These are phyloP conservation scores for Epichloe bromicola DNA, from an alignment of 2,329 filamentous ascomycete species.

Conservation along the genomic window DNA sequence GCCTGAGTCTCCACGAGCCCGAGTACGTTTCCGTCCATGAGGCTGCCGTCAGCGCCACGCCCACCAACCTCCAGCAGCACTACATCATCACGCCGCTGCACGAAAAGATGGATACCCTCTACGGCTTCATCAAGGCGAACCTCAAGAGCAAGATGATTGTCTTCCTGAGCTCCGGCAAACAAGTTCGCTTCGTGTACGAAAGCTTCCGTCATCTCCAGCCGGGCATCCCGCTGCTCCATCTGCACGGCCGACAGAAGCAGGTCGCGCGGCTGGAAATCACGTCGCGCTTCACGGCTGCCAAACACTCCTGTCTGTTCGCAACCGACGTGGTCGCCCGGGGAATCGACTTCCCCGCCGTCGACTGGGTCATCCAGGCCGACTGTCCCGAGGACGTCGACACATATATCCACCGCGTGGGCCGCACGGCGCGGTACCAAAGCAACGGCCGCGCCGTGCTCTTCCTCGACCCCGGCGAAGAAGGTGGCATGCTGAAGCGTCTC, in stretches of 20 bases:
- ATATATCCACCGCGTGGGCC: conserved; percentile 90
- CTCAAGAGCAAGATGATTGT: conserved; percentile 91
- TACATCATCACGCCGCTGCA: conserved; percentile 77
- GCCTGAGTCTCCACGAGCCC: conserved; percentile 76
- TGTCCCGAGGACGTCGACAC: conserved; percentile 94
- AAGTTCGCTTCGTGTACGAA: conserved; percentile 93
- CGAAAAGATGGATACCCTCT: conserved; percentile 84
- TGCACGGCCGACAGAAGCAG: conserved; percentile 91
- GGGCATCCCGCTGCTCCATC: conserved; percentile 81
- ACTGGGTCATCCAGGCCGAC: conserved; percentile 98
- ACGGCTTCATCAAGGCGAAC: conserved; percentile 82
- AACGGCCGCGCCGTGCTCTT: conserved; percentile 82
- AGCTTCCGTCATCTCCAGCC: conserved; percentile 86
- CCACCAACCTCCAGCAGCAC: conserved; percentile 73
- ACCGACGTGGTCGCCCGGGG: conserved; percentile 92
- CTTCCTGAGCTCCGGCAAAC: conserved; percentile 89
- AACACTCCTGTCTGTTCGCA: conserved; percentile 80
- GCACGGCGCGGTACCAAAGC: conserved; percentile 86
- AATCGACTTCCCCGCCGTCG: conserved; percentile 89
- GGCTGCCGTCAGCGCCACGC: conserved; percentile 65
- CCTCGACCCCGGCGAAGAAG: conserved; percentile 81
- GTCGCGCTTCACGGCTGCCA: conserved; percentile 64
- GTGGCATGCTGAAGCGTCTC: conserved; percentile 75
- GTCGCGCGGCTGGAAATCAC: conserved; percentile 79
- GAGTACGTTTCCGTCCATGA: conserved; percentile 95